Base-by-base conservation (phyloP, 371 early-diverging fungal species). In the Umbelopsis sp. region DNA sequence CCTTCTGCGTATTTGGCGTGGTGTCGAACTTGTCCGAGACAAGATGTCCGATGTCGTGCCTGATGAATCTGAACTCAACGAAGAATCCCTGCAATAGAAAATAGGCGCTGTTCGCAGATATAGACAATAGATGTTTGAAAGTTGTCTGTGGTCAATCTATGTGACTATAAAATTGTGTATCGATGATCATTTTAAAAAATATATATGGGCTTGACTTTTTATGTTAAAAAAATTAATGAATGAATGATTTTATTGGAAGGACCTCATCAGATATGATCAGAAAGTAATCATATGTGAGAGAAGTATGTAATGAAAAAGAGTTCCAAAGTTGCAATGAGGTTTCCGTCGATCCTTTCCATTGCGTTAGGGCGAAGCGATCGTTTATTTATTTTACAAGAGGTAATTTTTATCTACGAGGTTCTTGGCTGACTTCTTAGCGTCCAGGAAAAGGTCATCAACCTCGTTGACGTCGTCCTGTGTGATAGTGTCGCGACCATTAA, bases 361-460 rank as follows among this genome's bases (percentile, higher is more conserved):
- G 57, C 18, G 57, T 25, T 37, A 16, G n/a, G 29, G 18, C 57
- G 57, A 16, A 57, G 29, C 35, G 29, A 35, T 57, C 29, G 57
- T 57, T 41, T 41, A 41, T 41, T 41, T 35, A 35, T 57, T 57
- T 57, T 57, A 57, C 57, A 57, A 57, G 35, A 57, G 57, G 57
- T 57, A 57, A 35, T 72, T 73, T 66, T 83, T 74, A n/a, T 77
- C 75, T 11, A 75, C 72, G 50, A 90, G 78, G 69, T 86, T 79
- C 71, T 87, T 78, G 51, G 94, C 97, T 11, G 94, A 93, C 44
- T 90, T 83, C 81, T 97, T 97, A 44, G 96, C 94, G 72, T 97
- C 98, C 73, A 90, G 89, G 80, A 99, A 99, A 70, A 99, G 79
- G 44, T 86, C 85, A 52, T 89, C 84, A 5, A 89, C 91, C 81